Base-by-base conservation (phyloP, 2,329 filamentous ascomycete species). In the Penicillium sp. region DNA sequence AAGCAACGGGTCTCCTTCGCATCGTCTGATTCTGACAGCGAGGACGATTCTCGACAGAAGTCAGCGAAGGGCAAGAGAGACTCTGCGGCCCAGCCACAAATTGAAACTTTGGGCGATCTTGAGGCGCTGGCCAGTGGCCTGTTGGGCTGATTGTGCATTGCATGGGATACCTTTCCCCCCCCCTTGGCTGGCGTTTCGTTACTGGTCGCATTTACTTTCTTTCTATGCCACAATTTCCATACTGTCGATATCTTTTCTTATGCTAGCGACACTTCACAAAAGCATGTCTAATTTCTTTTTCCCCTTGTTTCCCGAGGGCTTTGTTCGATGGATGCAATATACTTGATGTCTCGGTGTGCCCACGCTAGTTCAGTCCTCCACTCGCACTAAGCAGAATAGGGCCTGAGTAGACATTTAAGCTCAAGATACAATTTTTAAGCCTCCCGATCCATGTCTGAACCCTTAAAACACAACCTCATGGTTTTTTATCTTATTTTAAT, bases 101-200 rank as follows among this genome's bases (percentile, higher is more conserved):
- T 72, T 56, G 61, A 72, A 50, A 74, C 72, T n/a, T 47, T 75
- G 59, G 71, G 71, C 50, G 73, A 75, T 62, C 54, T 75, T 61
- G 73, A 75, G 55, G 68, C 71, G 45, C 51, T 75, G 62, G 73
- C 73, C 45, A 70, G 66, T 49, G 72, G 71, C 9, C 55, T 75
- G 46, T 59, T 75, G 56, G 65, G 59, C 29, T 69, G 48, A 61
- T 45, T 43, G 44, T 46, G 40, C 46, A 54, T 52, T 18, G 52
- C 29, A 32, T 32, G 29, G 29, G 29, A 32, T 32, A 36, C 18
- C 18, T 36, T 52, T 44, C 28, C 29, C 7, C 11, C 29, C 11
- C 29, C 4, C 29, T 32, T 7, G 36, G 38, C 44, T n/a, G 29
- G 45, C 18, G 39, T 41, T 37, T 48, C 57, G 33, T 46, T 50